Evolutionary conservation across 2,329 filamentous ascomycete genomes (phyloP).

Genomic region (Eurotiales sp.): DNA sequence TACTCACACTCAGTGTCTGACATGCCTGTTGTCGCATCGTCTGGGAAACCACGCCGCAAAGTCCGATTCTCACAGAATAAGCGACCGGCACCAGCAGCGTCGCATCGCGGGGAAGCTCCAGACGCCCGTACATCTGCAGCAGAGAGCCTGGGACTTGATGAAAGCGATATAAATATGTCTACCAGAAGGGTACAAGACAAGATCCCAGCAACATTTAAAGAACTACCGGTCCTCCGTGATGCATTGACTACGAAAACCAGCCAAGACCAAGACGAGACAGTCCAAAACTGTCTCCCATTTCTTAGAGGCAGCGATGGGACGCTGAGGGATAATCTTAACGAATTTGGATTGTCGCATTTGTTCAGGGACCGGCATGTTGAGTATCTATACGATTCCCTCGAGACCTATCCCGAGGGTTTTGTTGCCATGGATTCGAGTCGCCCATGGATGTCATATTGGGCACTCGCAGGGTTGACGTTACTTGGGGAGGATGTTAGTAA

Average conservation of each 20-base stretch:
- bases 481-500: slow-evolving; percentile 68
- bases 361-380: slow-evolving; percentile 55
- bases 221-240: slow-evolving; percentile 62
- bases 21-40: slow-evolving; percentile 32
- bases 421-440: slow-evolving; percentile 77
- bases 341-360: slow-evolving; percentile 70
- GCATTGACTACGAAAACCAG: slow-evolving; percentile 65
- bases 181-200: background rate
- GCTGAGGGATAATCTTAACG: slow-evolving; percentile 58
- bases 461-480: slow-evolving; percentile 67
- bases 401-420: slow-evolving; percentile 64
- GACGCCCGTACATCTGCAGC: background rate
- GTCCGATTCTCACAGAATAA: slow-evolving; percentile 35
- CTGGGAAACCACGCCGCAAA: slow-evolving; percentile 34
- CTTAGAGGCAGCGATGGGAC: slow-evolving; percentile 52
- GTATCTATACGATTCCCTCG: slow-evolving; percentile 49
- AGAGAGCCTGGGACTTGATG: background rate
- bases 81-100: slow-evolving; percentile 19
- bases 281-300: slow-evolving; percentile 65
- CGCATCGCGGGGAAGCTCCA: slow-evolving; percentile 17
- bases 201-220: slow-evolving; percentile 35
- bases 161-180: background rate
- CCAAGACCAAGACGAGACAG: slow-evolving; percentile 62
- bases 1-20: background rate
- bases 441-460: slow-evolving; percentile 96